Percentiles rank a stretch among this genome's conserved stretches.
Evolutionary conservation across 306 rosid species (phyloP).

Genomic region (Quercus dentata): DNA sequence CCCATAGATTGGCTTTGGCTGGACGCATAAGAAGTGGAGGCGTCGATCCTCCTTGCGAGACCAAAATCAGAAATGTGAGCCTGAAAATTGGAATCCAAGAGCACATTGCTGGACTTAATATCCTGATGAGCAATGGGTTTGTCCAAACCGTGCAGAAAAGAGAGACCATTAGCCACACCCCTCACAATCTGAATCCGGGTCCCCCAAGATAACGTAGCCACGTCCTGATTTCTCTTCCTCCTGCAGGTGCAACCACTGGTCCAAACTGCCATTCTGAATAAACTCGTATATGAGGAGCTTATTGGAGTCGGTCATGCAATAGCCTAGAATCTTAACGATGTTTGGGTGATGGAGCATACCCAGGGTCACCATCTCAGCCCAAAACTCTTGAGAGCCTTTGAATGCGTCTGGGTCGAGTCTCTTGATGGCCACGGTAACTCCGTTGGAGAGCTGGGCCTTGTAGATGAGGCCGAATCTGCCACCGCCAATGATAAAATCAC

Average conservation of each 20-base stretch:
- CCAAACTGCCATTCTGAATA: too few relatives aligned
- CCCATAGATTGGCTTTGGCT: constrained; percentile 63
- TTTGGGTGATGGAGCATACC: constrained; percentile 18
- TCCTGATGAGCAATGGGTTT: constrained; percentile 82
- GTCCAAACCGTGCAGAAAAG: constrained; percentile 50
- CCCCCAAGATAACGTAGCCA: constrained; percentile 51
- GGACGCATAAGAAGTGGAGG: constrained; percentile 55
- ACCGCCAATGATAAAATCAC: constrained; percentile 69
- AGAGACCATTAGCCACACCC: constrained; percentile 73
- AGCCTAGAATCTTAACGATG: too few relatives aligned
- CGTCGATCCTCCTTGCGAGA: constrained; percentile 23
- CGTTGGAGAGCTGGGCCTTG: constrained; percentile 67
- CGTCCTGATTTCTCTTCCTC: not conserved
- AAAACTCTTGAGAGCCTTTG: constrained; percentile 89
- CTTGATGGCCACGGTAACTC: constrained; percentile 68
- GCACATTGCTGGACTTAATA: constrained; percentile 47
- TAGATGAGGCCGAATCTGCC: constrained; percentile 91
- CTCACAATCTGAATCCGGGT: constrained; percentile 46
- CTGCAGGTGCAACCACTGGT: constrained; percentile 52
- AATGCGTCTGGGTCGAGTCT: constrained; percentile 81
- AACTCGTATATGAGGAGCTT: too few relatives aligned
- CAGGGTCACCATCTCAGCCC: constrained; percentile 28
- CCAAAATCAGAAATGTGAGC: too few relatives aligned
- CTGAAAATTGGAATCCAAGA: too few relatives aligned
- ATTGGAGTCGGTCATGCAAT: too few relatives aligned